Base-by-base conservation (phyloP, 768 basidiomycete species). In the Hebeloma cylindrosporum region DNA sequence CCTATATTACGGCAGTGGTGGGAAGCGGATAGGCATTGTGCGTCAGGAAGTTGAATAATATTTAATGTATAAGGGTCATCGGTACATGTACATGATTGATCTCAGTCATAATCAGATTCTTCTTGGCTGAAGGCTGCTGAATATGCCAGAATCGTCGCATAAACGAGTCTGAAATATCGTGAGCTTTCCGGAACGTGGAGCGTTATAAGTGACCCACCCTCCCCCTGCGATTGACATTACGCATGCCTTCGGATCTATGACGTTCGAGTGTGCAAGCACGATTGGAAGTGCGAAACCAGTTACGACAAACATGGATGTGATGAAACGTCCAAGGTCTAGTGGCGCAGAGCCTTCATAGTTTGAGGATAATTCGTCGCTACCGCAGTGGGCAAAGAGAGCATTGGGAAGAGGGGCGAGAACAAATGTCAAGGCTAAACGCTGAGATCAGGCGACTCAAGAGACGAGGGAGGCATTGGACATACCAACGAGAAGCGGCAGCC, bases 401-500 rank as follows among this genome's bases (percentile, higher is more conserved):
- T 99, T 99, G 3, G 96, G 96, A 14, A 98, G 72, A 17, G 96
- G 96, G 1, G 96, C 96, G 56, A 97, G 75, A 25, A 97, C 88
- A 66, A 98, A 99, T 14, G 85, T 94, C 48, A 96, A 68, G 7
- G 96, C 96, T 97, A 51, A 27, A 34, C 14, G 20, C n/a, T 13
- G 29, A 26, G 31, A 37, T 28, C 49, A 25, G 31, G 52, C 30
- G 32, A 35, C 23, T 27, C 2, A 16, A 37, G 27, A 21, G 17
- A 22, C 25, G 28, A 18, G 9, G 14, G 28, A 41, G 18, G 29
- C 28, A 21, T 8, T n/a, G 14, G 14, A 73, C 88, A 51, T 56
- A 96, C 96, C 96, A 52, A 97, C 95, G 52, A 98, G 77, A 39
- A 99, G 75, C 25, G 96, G 96, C 16, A 98, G 75, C 96, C 96